Evolutionary conservation across 2,329 filamentous ascomycete species (phyloP), one percentile per base, ranked within the genome.

Genomic region (Pseudogymnoascus sp.): DNA sequence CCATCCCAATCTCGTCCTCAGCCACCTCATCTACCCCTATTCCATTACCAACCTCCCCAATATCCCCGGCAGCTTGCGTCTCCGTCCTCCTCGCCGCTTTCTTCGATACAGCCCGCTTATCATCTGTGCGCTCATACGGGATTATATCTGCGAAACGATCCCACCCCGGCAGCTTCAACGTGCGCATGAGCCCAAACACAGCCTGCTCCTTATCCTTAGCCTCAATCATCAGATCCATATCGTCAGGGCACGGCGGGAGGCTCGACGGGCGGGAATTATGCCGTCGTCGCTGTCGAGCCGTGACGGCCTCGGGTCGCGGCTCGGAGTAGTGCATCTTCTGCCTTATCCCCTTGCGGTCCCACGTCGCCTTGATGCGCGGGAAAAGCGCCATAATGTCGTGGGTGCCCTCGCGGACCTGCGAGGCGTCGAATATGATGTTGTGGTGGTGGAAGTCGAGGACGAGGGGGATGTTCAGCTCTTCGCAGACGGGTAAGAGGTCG

Each of bases 241-340:
- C 87, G 0, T 85, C 79, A 3, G 87, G 81, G 71, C 93, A 97
- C 0, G 93, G 93, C 0, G 93, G 93, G 0, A 98, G 76, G 0
- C 87, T 90, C 68, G 82, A 82, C 1, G 96, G 92, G 7, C 93
- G 84, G 0, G 91, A 83, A 37, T 87, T 92, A 72, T 98, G 93
- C 75, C 96, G 97, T 65, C 93, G 84, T 28, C 93, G 81, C 68
- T 96, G 89, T 0, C 86, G 83, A 0, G 83, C 83, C 0, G 92
- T 96, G 43, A 96, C 83, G 1, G 92, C 91, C n/a, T 85, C 80
- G 0, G 88, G 81, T 7, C 84, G 86, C 0, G 87, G 89, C 73
- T 98, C 93, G 25, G 90, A 96, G 76, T 97, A 97, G 72, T 98
- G 93, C 92, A 97, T 96, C 77, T 98, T 98, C 70, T 95, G 93